These are phyloP conservation scores for Vitis rotundifolia DNA, from an alignment of 164 flowering plant species.

Conservation along the genomic window DNA sequence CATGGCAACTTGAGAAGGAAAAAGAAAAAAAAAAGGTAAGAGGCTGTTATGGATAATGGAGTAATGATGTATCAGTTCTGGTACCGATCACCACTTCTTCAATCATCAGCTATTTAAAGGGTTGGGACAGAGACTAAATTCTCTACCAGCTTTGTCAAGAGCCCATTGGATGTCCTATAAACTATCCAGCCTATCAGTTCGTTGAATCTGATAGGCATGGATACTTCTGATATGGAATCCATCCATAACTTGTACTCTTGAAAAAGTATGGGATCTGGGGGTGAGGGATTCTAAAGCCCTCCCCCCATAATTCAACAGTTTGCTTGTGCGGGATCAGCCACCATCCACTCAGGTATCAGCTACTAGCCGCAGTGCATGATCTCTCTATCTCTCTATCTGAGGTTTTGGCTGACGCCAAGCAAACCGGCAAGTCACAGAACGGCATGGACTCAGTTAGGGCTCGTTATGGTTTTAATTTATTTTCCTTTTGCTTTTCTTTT, in stretches of 20 bases:
- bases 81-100: slow-evolving; percentile 5
- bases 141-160: slow-evolving; percentile 28
- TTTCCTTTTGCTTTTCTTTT: not conserved
- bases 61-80: not conserved
- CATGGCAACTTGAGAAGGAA: slow-evolving; percentile 11
- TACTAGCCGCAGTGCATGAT: not conserved
- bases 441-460: slow-evolving; percentile 44
- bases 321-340: slow-evolving; percentile 11
- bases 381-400: slow-evolving; percentile 2
- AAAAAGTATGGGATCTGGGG: slow-evolving; percentile 6
- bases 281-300: not conserved
- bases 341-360: not conserved
- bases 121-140: slow-evolving; percentile 4
- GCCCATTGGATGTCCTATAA: slow-evolving; percentile 22
- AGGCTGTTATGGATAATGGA: slow-evolving; percentile 6
- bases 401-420: slow-evolving; percentile 32
- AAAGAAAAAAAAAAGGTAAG: slow-evolving; percentile 3
- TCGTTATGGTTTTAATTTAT: slow-evolving; percentile 18
- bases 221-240: slow-evolving; percentile 22
- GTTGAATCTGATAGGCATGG: slow-evolving; percentile 21
- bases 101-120: slow-evolving; percentile 33
- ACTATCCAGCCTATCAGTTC: slow-evolving; percentile 9
- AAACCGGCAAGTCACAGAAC: slow-evolving; percentile 69
- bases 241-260: slow-evolving; percentile 29
- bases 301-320: slow-evolving; percentile 15